These are phyloP conservation scores for Rhynchosporium secalis DNA, from an alignment of 2,329 filamentous ascomycete species.

Conservation along the genomic window DNA sequence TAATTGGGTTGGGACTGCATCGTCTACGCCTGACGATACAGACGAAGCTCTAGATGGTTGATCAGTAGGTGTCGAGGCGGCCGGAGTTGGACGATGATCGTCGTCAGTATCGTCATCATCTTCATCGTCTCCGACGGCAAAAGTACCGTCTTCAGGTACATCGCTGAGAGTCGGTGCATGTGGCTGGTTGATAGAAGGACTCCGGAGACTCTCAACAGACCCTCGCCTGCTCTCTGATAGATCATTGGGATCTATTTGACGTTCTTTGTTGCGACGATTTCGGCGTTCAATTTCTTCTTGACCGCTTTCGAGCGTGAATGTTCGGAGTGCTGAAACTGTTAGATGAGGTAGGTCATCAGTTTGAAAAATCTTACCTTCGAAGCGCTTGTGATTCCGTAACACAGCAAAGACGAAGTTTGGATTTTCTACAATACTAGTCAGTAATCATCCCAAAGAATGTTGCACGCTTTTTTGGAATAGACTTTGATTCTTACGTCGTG, in stretches of 20 bases:
- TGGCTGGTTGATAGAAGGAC: conserved; percentile 56
- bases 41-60: conserved; percentile 67
- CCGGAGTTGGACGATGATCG: conserved; percentile 55
- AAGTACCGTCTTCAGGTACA: conserved; percentile 76
- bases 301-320: conserved; percentile 88
- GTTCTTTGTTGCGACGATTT: conserved; percentile 68
- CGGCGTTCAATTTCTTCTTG: conserved; percentile 87
- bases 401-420: conserved; percentile 78
- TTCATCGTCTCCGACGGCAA: conserved; percentile 85
- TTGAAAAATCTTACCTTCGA: conserved; percentile 54
- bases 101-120: conserved; percentile 56
- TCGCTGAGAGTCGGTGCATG: conserved; percentile 60
- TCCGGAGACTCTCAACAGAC: conserved; percentile 68
- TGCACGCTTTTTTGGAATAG: neutral
- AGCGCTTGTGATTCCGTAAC: conserved; percentile 75
- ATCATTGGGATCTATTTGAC: conserved; percentile 52
- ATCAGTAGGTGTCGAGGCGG: conserved; percentile 64
- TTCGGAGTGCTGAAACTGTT: conserved; percentile 59
- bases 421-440: conserved; percentile 55
- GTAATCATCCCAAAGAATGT: neutral
- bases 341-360: neutral
- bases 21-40: conserved; percentile 65
- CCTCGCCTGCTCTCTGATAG: conserved; percentile 47
- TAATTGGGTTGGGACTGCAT: conserved; percentile 78
- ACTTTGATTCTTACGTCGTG: conserved; percentile 16